Evolutionary conservation across 2,329 filamentous ascomycete species (phyloP).

Genomic region (Epichloe brachyelytri): DNA sequence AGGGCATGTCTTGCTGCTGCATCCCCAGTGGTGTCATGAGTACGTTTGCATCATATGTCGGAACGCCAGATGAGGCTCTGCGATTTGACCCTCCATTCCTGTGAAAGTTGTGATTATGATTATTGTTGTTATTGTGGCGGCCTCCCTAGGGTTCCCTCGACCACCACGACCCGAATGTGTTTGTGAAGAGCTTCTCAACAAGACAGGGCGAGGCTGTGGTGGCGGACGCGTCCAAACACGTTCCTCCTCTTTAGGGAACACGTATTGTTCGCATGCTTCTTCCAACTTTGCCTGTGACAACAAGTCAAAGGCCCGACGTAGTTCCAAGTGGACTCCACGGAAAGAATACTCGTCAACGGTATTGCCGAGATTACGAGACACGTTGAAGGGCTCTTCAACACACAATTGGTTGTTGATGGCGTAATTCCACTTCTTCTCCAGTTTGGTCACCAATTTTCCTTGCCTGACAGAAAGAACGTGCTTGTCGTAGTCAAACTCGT

Average conservation of each 20-base stretch:
- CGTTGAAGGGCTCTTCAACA: conserved; percentile 95
- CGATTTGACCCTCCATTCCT: conserved; percentile 27
- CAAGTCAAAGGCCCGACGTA: conserved; percentile 76
- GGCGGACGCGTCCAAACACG: conserved; percentile 45
- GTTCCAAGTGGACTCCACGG: conserved; percentile 76
- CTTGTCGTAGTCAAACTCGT: conserved; percentile 84
- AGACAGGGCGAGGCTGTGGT: conserved; percentile 39
- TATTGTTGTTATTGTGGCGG: conserved; percentile 26
- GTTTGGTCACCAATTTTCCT: conserved; percentile 65
- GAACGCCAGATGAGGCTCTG: conserved; percentile 39
- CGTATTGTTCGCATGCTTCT: conserved; percentile 76
- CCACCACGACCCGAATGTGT: conserved; percentile 37
- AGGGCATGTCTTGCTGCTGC: conserved; percentile 33
- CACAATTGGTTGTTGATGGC: conserved; percentile 73
- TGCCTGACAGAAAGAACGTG: conserved; percentile 73
- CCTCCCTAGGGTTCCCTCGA: conserved; percentile 35
- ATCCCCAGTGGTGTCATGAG: conserved; percentile 32
- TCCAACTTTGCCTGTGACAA: conserved; percentile 67
- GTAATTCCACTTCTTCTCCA: conserved; percentile 79
- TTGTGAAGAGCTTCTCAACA: conserved; percentile 49
- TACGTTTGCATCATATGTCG: conserved; percentile 35
- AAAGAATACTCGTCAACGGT: conserved; percentile 94
- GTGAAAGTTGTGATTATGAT: conserved; percentile 28
- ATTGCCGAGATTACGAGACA: conserved; percentile 77
- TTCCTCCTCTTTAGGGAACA: conserved; percentile 75